Base-by-base conservation (phyloP, 371 early-diverging fungal genomes). In the Rhizopus sp. region DNA sequence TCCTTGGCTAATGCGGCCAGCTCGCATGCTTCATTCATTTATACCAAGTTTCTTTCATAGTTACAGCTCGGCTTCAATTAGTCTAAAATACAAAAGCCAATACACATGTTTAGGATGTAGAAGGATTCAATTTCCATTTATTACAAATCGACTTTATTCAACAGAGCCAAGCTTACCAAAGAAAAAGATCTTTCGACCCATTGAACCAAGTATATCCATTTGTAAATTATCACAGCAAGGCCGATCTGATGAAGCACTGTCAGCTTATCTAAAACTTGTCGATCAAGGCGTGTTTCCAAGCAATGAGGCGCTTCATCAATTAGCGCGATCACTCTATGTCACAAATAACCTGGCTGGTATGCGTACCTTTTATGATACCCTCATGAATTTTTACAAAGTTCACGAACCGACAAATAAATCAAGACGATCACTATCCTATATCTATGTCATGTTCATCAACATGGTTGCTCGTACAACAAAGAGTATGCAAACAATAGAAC, bases 381-480 rank as follows among this genome's bases (percentile, higher is more conserved):
- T 63, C 31, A 34, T 52, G 37, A 40, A 53, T 30, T 41, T 53
- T 34, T 57, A 53, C 35, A 53, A 39, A 7, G 39, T 31, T 4
- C 6, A 30, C 23, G 13, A 17, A 23, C 42, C 34, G 0, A 60
- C 64, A 0, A 42, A 55, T 13, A 16, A 44, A 16, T 42, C 33
- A 3, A 33, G 48, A 7, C 49, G 61, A 39, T 15, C 55, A 9
- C 44, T 63, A 37, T 47, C 40, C 9, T 68, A 68, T 39, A 54
- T 60, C 38, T 59, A 68, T 49, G 63, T 60, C 35, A 68, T 68
- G 68, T 30, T 68, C n/a, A 63, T 68, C 37, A 57, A 60, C 32
- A 34, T 68, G 8, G 57, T 68, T 17, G 54, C 53, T 3, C 55
- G 54, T n/a, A 42, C 50, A 9, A 63, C 56, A 7, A 29, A 29